Evolutionary conservation across 1,139 yeast species (phyloP), one percentile per base, ranked within the genome.

Genomic region (Pichia sp.): DNA sequence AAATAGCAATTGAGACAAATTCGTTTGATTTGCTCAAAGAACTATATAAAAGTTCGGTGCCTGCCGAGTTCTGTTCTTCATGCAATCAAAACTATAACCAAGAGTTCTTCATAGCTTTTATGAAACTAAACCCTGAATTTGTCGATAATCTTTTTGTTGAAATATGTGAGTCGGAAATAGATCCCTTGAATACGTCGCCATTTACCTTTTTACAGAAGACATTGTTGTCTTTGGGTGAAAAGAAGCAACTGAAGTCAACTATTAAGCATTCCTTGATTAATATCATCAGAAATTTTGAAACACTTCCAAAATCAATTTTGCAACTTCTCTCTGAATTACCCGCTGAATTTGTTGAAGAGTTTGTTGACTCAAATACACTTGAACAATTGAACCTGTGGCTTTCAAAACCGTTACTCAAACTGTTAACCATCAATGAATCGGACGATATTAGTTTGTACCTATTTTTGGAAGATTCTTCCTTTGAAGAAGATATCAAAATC

Each of bases 21-120:
- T 31, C 33, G 33, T 7, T 61, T 4, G 61, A 62, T 2, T 62
- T 66, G 26, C 50, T 67, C 1, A 23, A 48, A 3, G 58, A 58
- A 29, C 47, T 72, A 6, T 71, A 61, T 49, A 26, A 47, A 5
- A 44, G 43, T 23, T 48, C 51, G 31, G 42, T 45, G 4, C 48
- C 60, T 4, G 47, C 41, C 1, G 36, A 33, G 1, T 68, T 69
- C 44, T 46, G 62, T n/a, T 40, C 44, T 0, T 57, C 56, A 39
- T 60, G 64, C 37, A 48, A 53, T 29, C 38, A 47, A 11, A 50
- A 68, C 42, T 63, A 63, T 39, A 46, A 54, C 4, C 47, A 47
- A 2, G 55, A 48, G 1, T 40, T 50, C 2, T 48, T 57, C n/a
- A 5, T 61, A 5, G 47, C 48, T 1, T 56, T 55, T 41, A 37